These are phyloP conservation scores for Colletotrichum viniferum DNA, from an alignment of 2,329 filamentous ascomycete genomes.

Conservation along the genomic window DNA sequence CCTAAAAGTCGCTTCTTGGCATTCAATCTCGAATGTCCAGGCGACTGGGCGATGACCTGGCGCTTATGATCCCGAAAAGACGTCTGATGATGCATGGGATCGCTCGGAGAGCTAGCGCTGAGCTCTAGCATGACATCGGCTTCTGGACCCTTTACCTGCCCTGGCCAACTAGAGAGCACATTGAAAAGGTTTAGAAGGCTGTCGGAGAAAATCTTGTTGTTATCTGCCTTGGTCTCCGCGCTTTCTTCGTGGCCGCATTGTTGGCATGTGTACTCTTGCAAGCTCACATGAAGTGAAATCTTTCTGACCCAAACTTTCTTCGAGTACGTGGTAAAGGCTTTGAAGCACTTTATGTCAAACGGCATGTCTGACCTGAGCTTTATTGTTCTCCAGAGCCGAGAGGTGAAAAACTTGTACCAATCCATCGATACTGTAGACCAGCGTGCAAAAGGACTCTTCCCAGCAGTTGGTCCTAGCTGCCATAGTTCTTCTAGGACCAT, in stretches of 20 bases:
- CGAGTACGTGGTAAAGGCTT: neutral
- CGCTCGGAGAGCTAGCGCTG: neutral
- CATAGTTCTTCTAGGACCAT: neutral
- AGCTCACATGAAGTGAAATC: neutral
- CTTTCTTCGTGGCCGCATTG: neutral
- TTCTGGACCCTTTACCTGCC: rapidly evolving
- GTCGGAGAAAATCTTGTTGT: neutral
- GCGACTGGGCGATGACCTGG: neutral
- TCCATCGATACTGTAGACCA: neutral
- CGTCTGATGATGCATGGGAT: neutral
- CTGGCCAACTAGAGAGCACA: neutral
- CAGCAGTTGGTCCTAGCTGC: neutral
- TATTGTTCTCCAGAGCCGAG: neutral
- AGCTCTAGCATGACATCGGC: neutral
- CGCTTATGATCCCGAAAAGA: neutral
- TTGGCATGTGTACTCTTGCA: neutral
- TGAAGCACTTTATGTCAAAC: neutral
- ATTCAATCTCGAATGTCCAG: neutral
- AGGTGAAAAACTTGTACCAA: neutral
- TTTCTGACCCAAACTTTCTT: neutral
- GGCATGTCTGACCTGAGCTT: neutral
- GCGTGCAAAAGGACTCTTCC: neutral
- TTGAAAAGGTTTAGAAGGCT: rapidly evolving
- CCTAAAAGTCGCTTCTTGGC: neutral
- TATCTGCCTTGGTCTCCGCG: neutral